phyloP scores from a whole-genome alignment of 2,329 filamentous ascomycete genomes.

The Ophiostoma angusticollis region DNA sequence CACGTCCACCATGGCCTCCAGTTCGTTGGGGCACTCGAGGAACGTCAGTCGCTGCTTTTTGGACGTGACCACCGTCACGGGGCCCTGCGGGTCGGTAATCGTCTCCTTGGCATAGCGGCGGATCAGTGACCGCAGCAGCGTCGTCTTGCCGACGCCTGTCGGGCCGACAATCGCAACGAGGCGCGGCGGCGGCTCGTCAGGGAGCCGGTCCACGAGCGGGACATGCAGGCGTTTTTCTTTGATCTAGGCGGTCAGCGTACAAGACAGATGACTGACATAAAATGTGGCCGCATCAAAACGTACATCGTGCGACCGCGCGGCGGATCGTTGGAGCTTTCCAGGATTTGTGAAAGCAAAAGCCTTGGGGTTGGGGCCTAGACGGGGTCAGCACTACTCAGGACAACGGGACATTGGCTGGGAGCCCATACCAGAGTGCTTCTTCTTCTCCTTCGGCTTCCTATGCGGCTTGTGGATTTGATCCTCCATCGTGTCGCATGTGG shows the following conservation, averaged over 20 bases:
- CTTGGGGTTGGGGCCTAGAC: slow-evolving; percentile 66
- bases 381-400: not conserved
- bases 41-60: slow-evolving; percentile 93
- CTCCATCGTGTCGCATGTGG: slow-evolving; percentile 46
- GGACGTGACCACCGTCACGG: slow-evolving; percentile 90
- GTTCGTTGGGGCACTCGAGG: slow-evolving; percentile 90
- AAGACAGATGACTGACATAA: not conserved
- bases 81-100: slow-evolving; percentile 75
- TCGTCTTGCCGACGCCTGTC: slow-evolving; percentile 32
- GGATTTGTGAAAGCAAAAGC: slow-evolving; percentile 78
- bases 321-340: slow-evolving; percentile 64
- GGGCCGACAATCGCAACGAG: slow-evolving; percentile 91
- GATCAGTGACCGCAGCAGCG: slow-evolving; percentile 62
- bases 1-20: slow-evolving; percentile 93
- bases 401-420: not conserved
- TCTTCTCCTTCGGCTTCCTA: slow-evolving; percentile 80
- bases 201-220: slow-evolving; percentile 85
- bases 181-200: slow-evolving; percentile 87
- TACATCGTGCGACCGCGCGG: slow-evolving; percentile 60
- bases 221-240: slow-evolving; percentile 96
- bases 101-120: slow-evolving; percentile 93
- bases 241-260: slow-evolving; percentile 41
- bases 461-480: slow-evolving; percentile 78
- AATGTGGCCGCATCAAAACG: not conserved
- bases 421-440: slow-evolving; percentile 48